Percentiles rank a stretch among this genome's conserved stretches.
phyloP scores from a whole-genome alignment of 176 grass and related monocot genomes.

The Raddia guianensis region DNA sequence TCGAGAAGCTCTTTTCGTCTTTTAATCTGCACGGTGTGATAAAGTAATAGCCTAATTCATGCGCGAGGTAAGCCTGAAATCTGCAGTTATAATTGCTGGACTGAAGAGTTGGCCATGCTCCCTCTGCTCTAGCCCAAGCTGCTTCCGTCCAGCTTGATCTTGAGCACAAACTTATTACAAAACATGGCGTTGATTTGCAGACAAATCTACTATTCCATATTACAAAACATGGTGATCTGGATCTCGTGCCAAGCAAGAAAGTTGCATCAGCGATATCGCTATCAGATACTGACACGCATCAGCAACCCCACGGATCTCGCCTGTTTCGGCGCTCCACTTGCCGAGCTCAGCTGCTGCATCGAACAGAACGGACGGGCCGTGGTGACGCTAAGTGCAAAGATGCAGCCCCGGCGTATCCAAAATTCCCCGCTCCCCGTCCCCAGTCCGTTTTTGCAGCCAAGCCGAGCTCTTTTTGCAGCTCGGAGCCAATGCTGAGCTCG shows the following conservation, averaged over 20 bases:
- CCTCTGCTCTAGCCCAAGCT: not conserved
- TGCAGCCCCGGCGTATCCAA: too few relatives aligned
- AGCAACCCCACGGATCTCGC: constrained; percentile 43
- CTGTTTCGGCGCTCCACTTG: constrained; percentile 13
- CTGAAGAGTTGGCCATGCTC: not conserved
- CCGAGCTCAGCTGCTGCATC: not conserved
- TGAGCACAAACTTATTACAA: not conserved
- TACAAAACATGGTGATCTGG: not conserved
- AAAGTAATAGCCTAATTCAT: too few relatives aligned
- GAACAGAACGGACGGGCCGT: not conserved
- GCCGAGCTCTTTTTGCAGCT: too few relatives aligned
- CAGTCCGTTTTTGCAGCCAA: too few relatives aligned
- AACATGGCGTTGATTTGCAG: too few relatives aligned
- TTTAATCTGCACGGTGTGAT: too few relatives aligned
- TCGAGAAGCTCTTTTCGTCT: not conserved
- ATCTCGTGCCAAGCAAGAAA: constrained; percentile 33
- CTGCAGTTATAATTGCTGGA: too few relatives aligned
- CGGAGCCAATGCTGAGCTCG: too few relatives aligned
- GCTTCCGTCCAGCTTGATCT: not conserved
- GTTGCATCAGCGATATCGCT: constrained; percentile 13
- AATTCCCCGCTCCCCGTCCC: too few relatives aligned
- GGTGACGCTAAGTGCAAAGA: constrained; percentile 3
- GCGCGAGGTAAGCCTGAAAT: too few relatives aligned
- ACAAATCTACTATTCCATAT: not conserved
- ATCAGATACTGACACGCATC: not conserved